These are phyloP conservation scores for Salmacisia buchloeana DNA, from an alignment of 1,284 basidiomycete species.

Conservation along the genomic window DNA sequence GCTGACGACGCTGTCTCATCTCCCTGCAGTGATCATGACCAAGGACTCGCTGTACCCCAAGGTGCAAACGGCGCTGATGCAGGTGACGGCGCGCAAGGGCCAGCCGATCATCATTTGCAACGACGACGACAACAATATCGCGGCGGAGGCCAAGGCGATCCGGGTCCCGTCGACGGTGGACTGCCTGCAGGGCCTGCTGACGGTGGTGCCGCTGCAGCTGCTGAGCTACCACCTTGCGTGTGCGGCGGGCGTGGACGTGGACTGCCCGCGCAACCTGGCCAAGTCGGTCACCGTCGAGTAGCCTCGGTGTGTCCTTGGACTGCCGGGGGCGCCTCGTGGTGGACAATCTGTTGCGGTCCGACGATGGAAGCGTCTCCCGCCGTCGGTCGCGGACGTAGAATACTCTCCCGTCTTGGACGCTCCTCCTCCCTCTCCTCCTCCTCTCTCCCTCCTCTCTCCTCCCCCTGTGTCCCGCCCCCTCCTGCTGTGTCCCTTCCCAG, in stretches of 20 bases:
- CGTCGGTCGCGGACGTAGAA: no score
- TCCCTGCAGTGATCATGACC: slow-evolving; percentile 96
- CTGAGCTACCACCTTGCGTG: slow-evolving; percentile 95
- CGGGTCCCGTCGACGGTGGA: slow-evolving; percentile 76
- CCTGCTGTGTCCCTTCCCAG: no score
- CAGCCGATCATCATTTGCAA: slow-evolving; percentile 91
- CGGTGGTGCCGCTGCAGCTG: slow-evolving; percentile 92
- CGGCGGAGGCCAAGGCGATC: slow-evolving; percentile 70
- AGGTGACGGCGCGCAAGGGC: slow-evolving; percentile 95
- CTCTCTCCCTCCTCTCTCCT: no score
- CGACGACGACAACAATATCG: slow-evolving; percentile 78
- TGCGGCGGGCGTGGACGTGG: slow-evolving; percentile 91
- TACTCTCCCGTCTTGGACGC: no score
- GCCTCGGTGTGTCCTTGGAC: not conserved
- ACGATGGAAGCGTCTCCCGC: no score
- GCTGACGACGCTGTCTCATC: slow-evolving; percentile 11
- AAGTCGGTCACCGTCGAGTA: slow-evolving; percentile 44
- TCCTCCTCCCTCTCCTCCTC: no score
- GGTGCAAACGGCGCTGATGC: slow-evolving; percentile 88
- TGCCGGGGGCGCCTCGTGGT: no score
- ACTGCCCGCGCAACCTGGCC: slow-evolving; percentile 91
- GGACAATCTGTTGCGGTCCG: no score
- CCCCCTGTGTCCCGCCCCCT: no score
- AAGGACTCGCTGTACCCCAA: slow-evolving; percentile 97
- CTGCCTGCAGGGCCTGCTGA: slow-evolving; percentile 89